Evolutionary conservation across 1,139 yeast species (phyloP).

Genomic region (Wickerhamomyces sp.): DNA sequence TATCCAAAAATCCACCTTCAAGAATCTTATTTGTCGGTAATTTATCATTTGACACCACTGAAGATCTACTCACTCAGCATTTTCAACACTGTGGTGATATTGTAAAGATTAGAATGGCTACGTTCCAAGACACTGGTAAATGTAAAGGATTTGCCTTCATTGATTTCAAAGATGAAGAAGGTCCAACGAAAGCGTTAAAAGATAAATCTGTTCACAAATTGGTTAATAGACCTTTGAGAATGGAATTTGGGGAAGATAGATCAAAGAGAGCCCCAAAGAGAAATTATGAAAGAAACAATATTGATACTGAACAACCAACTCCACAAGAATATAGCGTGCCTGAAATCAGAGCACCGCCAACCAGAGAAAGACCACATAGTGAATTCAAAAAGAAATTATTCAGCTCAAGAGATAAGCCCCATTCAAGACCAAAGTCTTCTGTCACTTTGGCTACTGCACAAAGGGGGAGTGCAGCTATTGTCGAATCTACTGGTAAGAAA

Average conservation of each 20-base stretch:
- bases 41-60: conserved; percentile 88
- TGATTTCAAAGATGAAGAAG: conserved; percentile 76
- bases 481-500: conserved; percentile 88
- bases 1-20: conserved; percentile 79
- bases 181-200: conserved; percentile 78
- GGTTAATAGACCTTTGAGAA: conserved; percentile 70
- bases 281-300: conserved; percentile 22
- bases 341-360: conserved; percentile 20
- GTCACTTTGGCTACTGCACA: conserved; percentile 85
- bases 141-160: conserved; percentile 96
- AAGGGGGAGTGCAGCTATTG: conserved; percentile 87
- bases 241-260: conserved; percentile 95
- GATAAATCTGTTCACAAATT: conserved; percentile 66
- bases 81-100: conserved; percentile 79
- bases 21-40: conserved; percentile 91
- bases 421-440: conserved; percentile 56
- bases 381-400: conserved; percentile 14
- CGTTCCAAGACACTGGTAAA: conserved; percentile 92
- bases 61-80: conserved; percentile 70
- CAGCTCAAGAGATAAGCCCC: conserved; percentile 13
- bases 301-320: conserved; percentile 13
- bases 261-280: conserved; percentile 63
- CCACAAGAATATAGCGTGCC: no score
- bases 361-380: conserved; percentile 15
- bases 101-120: conserved; percentile 83